phyloP scores from a whole-genome alignment of 1,139 yeast genomes.

The Yamadazyma sp. region DNA sequence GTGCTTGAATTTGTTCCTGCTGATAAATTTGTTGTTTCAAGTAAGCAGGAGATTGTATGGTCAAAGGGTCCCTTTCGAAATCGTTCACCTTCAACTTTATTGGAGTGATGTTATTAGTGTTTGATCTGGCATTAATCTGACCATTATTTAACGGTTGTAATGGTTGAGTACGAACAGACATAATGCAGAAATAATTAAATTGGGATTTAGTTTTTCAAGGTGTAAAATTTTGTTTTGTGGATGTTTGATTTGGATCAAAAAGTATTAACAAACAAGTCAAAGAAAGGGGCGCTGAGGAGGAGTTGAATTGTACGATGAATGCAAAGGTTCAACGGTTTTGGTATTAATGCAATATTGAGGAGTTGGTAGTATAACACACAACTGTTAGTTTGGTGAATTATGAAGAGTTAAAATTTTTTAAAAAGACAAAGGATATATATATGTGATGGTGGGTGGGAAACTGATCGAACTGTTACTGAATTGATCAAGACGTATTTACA shows the following conservation, averaged over 20 bases:
- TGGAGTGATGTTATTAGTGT: conserved; percentile 43
- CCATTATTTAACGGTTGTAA: conserved; percentile 51
- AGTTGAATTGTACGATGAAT: too few species aligned
- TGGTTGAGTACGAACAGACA: conserved; percentile 45
- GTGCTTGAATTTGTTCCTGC: conserved; percentile 17
- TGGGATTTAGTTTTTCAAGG: background rate
- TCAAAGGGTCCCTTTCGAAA: conserved; percentile 13
- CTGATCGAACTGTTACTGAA: conserved; percentile 7
- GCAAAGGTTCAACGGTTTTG: too few species aligned
- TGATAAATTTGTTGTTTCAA: conserved; percentile 15
- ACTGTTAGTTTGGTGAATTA: background rate
- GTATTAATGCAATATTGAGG: too few species aligned
- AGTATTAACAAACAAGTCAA: too few species aligned
- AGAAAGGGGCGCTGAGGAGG: background rate
- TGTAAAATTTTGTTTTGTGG: too few species aligned
- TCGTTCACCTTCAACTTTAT: conserved; percentile 33
- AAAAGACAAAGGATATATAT: conserved; percentile 1
- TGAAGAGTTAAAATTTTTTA: background rate
- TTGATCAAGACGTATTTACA: conserved; percentile 11
- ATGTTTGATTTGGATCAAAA: too few species aligned
- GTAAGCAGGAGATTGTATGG: conserved; percentile 15
- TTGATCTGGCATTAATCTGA: conserved; percentile 37
- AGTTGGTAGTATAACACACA: too few species aligned
- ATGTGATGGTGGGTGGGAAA: background rate
- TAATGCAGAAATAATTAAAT: conserved; percentile 9